These are phyloP conservation scores for Curvularia sp. DNA, from an alignment of 2,329 filamentous ascomycete genomes.

Conservation along the genomic window DNA sequence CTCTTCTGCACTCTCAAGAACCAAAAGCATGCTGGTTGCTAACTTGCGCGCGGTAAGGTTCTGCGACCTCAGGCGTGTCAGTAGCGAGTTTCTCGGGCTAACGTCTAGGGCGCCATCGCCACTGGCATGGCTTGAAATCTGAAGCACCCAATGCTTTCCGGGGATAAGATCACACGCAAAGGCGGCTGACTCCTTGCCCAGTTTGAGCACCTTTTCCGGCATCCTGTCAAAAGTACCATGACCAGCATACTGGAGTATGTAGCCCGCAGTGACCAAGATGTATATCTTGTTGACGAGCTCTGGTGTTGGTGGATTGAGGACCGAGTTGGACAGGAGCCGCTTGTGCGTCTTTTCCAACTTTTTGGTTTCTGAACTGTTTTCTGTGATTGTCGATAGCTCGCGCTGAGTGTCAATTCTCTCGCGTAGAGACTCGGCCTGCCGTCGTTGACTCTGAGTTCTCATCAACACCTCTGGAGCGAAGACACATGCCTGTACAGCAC, in stretches of 20 bases:
- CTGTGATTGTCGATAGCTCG: constrained; percentile 41
- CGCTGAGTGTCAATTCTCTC: constrained; percentile 48
- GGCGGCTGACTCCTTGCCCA: constrained; percentile 77
- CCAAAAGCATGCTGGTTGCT: constrained; percentile 71
- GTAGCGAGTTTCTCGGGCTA: constrained; percentile 62
- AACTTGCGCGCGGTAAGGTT: constrained; percentile 61
- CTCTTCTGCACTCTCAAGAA: constrained; percentile 74
- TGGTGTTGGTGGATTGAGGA: constrained; percentile 58
- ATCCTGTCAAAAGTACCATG: constrained; percentile 73
- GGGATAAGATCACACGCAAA: constrained; percentile 83
- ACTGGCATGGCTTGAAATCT: constrained; percentile 72
- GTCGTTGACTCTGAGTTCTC: constrained; percentile 62
- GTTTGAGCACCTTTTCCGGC: constrained; percentile 75
- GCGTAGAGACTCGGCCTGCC: constrained; percentile 54
- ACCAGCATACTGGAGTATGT: constrained; percentile 75
- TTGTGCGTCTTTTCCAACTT: constrained; percentile 54
- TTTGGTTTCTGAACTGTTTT: constrained; percentile 38
- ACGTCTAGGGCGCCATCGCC: constrained; percentile 59
- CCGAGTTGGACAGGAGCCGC: constrained; percentile 47
- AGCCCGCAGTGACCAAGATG: constrained; percentile 73
- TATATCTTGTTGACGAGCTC: constrained; percentile 77
- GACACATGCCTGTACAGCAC: constrained; percentile 70
- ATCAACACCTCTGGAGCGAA: constrained; percentile 73
- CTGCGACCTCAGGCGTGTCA: constrained; percentile 70
- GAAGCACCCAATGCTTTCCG: constrained; percentile 80